Conservation (phyloP, 23 red algal species). For the Chondrus crispus region DNA sequence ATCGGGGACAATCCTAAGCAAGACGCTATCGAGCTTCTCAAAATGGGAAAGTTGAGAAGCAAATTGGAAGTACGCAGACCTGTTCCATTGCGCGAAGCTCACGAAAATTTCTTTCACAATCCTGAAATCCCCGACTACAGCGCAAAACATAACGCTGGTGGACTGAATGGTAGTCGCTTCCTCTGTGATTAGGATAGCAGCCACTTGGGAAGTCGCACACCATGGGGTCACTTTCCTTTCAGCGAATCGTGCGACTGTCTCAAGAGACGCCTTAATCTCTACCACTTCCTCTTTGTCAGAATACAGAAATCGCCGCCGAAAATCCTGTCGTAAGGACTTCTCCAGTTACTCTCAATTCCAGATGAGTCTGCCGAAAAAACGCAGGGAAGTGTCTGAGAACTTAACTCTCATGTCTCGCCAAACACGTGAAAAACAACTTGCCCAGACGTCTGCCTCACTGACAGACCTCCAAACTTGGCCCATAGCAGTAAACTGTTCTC, state of each 20-base stretch:
- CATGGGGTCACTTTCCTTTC: background rate
- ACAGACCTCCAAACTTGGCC: slow-evolving; percentile 29
- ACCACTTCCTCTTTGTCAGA: slow-evolving; percentile 37
- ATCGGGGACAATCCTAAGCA: too few species aligned
- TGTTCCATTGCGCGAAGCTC: slow-evolving; percentile 29
- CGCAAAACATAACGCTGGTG: background rate
- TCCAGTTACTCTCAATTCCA: slow-evolving; percentile 16
- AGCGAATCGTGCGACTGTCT: slow-evolving; percentile 4
- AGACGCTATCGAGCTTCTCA: background rate
- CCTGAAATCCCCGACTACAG: slow-evolving; percentile 15
- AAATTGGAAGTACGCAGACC: slow-evolving; percentile 16
- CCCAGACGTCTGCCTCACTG: slow-evolving; percentile 35
- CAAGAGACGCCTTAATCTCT: background rate
- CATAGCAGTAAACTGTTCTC: background rate
- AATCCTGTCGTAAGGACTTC: background rate
- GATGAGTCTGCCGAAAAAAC: slow-evolving; percentile 31
- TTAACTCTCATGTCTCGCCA: slow-evolving; percentile 41
- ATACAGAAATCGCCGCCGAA: background rate
- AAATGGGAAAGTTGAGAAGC: background rate
- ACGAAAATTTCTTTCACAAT: slow-evolving; percentile 5
- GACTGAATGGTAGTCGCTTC: background rate
- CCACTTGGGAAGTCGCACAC: background rate
- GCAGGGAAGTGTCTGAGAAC: background rate
- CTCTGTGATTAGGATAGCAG: background rate
- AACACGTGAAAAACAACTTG: slow-evolving; percentile 24